These are phyloP conservation scores for Aegilops sharonensis DNA, from an alignment of 176 grass and related monocot genomes.

Conservation along the genomic window DNA sequence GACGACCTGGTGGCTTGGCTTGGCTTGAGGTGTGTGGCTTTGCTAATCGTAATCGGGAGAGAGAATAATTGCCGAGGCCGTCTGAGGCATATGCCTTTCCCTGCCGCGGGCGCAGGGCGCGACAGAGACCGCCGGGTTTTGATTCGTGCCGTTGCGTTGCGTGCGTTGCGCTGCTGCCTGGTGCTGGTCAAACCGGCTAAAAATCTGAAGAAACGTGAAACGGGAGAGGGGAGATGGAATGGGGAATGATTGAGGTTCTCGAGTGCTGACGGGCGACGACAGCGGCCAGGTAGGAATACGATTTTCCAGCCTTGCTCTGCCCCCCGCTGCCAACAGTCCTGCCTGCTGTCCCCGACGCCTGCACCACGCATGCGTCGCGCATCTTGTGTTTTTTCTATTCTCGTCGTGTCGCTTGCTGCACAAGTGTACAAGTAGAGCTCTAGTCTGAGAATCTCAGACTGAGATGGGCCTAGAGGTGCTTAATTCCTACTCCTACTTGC, in stretches of 20 bases:
- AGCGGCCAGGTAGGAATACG: neutral
- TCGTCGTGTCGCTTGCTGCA: neutral
- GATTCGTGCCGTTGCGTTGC: neutral
- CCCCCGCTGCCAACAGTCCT: neutral
- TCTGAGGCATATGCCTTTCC: constrained; percentile 3
- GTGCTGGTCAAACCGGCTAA: neutral
- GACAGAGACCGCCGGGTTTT: neutral
- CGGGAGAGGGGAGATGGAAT: no score
- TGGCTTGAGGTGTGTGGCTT: neutral
- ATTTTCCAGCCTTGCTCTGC: constrained; percentile 20
- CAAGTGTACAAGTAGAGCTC: neutral
- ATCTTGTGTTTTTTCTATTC: neutral
- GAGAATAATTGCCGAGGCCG: constrained; percentile 16
- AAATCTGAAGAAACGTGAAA: neutral
- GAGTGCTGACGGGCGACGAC: neutral
- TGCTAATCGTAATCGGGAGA: neutral
- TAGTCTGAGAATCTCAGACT: no score
- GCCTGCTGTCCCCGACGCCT: neutral
- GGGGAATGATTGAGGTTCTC: neutral
- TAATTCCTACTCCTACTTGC: neutral
- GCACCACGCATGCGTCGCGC: neutral
- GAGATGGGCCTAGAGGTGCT: neutral
- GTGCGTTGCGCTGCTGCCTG: neutral
- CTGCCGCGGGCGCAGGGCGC: neutral
- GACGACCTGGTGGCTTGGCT: neutral